Percentiles rank a stretch among this genome's conserved stretches.
Conservation (phyloP, 257 asterid genomes). For the Buddleja alternifolia region DNA sequence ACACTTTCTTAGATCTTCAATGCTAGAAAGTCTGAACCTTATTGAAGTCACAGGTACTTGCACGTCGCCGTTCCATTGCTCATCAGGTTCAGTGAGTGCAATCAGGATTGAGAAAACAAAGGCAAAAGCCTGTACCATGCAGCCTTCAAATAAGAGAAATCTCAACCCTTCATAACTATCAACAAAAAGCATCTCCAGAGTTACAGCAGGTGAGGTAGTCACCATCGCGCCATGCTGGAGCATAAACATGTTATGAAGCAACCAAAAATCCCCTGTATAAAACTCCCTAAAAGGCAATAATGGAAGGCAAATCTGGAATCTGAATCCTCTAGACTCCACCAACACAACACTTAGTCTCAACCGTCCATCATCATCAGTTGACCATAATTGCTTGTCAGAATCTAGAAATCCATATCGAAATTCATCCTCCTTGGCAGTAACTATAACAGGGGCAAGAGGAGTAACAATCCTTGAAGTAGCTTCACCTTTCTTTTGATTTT, state of each 20-base stretch:
- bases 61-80: slow-evolving; percentile 43
- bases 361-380: slow-evolving; percentile 39
- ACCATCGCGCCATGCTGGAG: slow-evolving; percentile 53
- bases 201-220: slow-evolving; percentile 57
- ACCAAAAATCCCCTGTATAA: slow-evolving; percentile 35
- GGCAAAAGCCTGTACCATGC: slow-evolving; percentile 59
- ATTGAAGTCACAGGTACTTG: slow-evolving; percentile 64
- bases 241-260: slow-evolving; percentile 41
- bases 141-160: slow-evolving; percentile 61
- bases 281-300: slow-evolving; percentile 33
- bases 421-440: slow-evolving; percentile 10
- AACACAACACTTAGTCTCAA: slow-evolving; percentile 34
- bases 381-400: slow-evolving; percentile 36
- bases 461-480: slow-evolving; percentile 19
- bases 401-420: slow-evolving; percentile 26
- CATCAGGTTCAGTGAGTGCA: slow-evolving; percentile 46
- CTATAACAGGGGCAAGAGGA: slow-evolving; percentile 14
- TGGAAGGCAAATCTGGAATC: slow-evolving; percentile 42
- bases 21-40: slow-evolving; percentile 49
- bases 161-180: slow-evolving; percentile 67
- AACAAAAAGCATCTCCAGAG: slow-evolving; percentile 72
- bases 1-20: slow-evolving; percentile 46
- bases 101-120: slow-evolving; percentile 51
- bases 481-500: slow-evolving; percentile 37
- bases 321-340: slow-evolving; percentile 41